Evolutionary conservation across 2,329 filamentous ascomycete species (phyloP).

Genomic region (Cryoendolithus antarcticus): DNA sequence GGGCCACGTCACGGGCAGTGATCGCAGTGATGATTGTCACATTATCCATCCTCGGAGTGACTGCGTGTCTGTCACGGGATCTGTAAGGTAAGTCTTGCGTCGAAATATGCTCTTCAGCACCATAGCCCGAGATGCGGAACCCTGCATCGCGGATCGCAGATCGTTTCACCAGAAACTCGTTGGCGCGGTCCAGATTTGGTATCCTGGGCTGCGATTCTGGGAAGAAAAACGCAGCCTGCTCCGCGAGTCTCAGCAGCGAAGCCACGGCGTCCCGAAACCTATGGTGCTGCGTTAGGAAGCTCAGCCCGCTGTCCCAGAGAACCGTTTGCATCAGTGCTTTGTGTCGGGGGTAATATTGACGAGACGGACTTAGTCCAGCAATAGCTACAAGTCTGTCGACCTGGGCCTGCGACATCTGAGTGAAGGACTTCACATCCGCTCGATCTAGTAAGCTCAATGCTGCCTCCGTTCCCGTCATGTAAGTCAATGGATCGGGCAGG

Average conservation of each 20-base stretch:
- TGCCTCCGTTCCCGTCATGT: conserved; percentile 50
- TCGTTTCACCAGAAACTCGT: conserved; percentile 14
- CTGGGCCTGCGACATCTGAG: conserved; percentile 9
- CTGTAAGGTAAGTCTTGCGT: conserved; percentile 16
- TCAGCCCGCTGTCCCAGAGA: conserved; percentile 29
- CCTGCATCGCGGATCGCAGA: conserved; percentile 20
- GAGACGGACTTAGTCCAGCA: conserved; percentile 21
- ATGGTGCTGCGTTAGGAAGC: conserved; percentile 32
- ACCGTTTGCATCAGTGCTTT: conserved; percentile 32
- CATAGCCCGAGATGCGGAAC: conserved; percentile 21
- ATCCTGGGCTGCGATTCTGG: conserved; percentile 3
- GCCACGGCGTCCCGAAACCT: conserved; percentile 14
- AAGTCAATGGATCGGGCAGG: conserved; percentile 46
- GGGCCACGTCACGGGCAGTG: too few relatives aligned
- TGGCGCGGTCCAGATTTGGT: conserved; percentile 3
- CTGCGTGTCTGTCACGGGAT: conserved; percentile 5
- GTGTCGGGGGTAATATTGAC: conserved; percentile 33
- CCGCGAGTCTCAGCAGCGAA: conserved; percentile 12
- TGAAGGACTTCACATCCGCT: conserved; percentile 13
- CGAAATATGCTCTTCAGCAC: conserved; percentile 19
- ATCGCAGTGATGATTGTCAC: conserved; percentile 5
- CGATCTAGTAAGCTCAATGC: conserved; percentile 14
- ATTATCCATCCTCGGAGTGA: conserved; percentile 1
- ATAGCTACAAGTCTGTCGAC: conserved; percentile 16
- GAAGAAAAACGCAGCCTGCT: conserved; percentile 7